phyloP scores from a whole-genome alignment of 2,329 filamentous ascomycete genomes.

The Fusarium setosum region DNA sequence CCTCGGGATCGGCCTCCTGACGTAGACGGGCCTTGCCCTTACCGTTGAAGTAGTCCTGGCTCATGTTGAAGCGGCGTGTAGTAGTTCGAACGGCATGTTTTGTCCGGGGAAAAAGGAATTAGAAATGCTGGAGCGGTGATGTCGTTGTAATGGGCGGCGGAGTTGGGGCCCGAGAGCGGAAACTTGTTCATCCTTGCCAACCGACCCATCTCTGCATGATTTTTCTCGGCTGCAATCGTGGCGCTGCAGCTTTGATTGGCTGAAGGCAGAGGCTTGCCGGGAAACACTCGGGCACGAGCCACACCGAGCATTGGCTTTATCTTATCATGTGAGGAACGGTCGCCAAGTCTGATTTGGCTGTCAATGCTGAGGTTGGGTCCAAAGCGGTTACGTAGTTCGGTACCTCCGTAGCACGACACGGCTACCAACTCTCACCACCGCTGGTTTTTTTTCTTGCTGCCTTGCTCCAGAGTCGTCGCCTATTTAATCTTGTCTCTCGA shows the following conservation, averaged over 20 bases:
- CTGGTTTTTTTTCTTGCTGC: slow-evolving; percentile 34
- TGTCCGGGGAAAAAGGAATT: slow-evolving; percentile 16
- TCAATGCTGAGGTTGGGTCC: slow-evolving; percentile 15
- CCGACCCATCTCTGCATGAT: slow-evolving; percentile 46
- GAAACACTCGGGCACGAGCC: slow-evolving; percentile 16
- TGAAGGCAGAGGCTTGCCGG: slow-evolving; percentile 16
- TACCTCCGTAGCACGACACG: slow-evolving; percentile 24
- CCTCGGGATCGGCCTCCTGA: slow-evolving; percentile 43
- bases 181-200: slow-evolving; percentile 35
- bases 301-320: slow-evolving; percentile 41
- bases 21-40: slow-evolving; percentile 63
- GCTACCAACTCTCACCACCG: slow-evolving; percentile 31
- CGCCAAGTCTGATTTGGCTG: slow-evolving; percentile 15
- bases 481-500: background rate
- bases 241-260: slow-evolving; percentile 45
- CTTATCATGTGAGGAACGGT: slow-evolving; percentile 37
- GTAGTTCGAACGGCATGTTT: slow-evolving; percentile 50
- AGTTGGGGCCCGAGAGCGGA: slow-evolving; percentile 34
- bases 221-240: slow-evolving; percentile 43
- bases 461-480: slow-evolving; percentile 22
- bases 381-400: slow-evolving; percentile 31
- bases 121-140: slow-evolving; percentile 32
- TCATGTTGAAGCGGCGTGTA: slow-evolving; percentile 59
- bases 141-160: slow-evolving; percentile 34
- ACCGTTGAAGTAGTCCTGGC: slow-evolving; percentile 66